Evolutionary conservation across 768 basidiomycete genomes (phyloP), one percentile per base, ranked within the genome.

Genomic region (Peribolospora kevripleyi): DNA sequence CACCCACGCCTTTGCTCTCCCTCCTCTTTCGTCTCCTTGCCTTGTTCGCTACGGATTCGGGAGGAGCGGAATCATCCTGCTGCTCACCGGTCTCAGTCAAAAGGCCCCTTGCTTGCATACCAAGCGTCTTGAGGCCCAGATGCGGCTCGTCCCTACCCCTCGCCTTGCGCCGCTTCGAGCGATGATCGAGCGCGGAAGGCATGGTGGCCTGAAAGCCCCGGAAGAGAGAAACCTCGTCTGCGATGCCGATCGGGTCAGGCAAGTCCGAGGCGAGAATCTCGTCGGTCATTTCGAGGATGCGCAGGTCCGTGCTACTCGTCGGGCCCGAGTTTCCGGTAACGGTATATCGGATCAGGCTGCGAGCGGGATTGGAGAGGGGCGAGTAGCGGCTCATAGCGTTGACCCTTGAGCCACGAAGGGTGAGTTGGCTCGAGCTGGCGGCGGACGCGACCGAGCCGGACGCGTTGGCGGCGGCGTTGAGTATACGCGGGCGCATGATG

Each of bases 141-240:
- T 73, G 74, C 39, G 79, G 80, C 9, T 47, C 45, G 11, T 25
- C 52, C 36, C 55, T 25, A n/a, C 42, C 45, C 51, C 46, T 53
- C 13, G 51, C n/a, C 41, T 51, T 46, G 51, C n/a, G 40, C 9
- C 88, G 73, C 68, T 82, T 77, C 66, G 84, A 80, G 56, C 86
- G 69, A 59, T 88, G 68, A 57, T 87, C 72, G 61, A 86, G 82
- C 45, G 88, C 77, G 64, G 82, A 83, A 9, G 91, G 91, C 47
- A 93, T 82, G 2, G 91, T 95, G 13, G 91, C 91, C 63, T 84
- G 82, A 68, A 95, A 97, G 0, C 91, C 91, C 48, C 81, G 77
- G 46, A 93, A 70, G 42, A 97, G 72, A 62, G 83, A 84, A 52
- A 88, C 79, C 62, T 56, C 55, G n/a, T 55, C 54, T 42, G 58